A percentile compares a stretch with the other conserved stretches of the same genome.
Evolutionary conservation across 2,329 filamentous ascomycete genomes (phyloP).

Genomic region (Pseudopithomyces maydicus): DNA sequence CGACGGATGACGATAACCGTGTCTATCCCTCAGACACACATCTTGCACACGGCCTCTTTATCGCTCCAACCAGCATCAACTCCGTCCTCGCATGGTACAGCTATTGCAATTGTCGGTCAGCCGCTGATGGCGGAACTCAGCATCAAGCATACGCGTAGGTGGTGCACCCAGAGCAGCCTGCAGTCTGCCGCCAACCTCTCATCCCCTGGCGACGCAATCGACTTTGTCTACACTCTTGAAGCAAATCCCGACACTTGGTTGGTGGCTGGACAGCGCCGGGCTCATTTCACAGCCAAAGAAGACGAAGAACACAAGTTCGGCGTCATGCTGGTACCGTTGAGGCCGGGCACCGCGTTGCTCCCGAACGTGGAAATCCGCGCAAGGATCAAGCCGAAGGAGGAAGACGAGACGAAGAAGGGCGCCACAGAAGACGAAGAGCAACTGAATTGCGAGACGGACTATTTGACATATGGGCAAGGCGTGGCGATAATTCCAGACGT

Average conservation of each 20-base stretch:
- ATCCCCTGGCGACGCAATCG: conserved; percentile 56
- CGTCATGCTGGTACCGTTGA: conserved; percentile 78
- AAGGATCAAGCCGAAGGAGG: conserved; percentile 52
- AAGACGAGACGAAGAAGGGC: conserved; percentile 28
- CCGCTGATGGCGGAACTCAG: conserved; percentile 66
- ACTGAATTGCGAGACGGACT: conserved; percentile 76
- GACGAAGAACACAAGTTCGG: conserved; percentile 61
- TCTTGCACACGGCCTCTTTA: conserved; percentile 81
- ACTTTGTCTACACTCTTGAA: conserved; percentile 84
- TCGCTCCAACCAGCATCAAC: conserved; percentile 52
- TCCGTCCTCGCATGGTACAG: conserved; percentile 29
- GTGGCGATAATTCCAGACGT: conserved; percentile 76
- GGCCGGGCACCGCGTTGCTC: conserved; percentile 76
- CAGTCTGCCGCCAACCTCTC: conserved; percentile 32
- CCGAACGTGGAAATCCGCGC: conserved; percentile 77
- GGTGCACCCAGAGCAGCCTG: conserved; percentile 46
- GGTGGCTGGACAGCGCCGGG: conserved; percentile 78
- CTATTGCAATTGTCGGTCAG: conserved; percentile 64
- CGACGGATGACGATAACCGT: conserved; percentile 84
- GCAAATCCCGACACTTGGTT: conserved; percentile 80
- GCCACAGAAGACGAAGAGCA: conserved; percentile 21
- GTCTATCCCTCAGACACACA: conserved; percentile 80
- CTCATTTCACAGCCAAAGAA: conserved; percentile 68
- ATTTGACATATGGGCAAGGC: conserved; percentile 76
- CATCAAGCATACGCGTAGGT: conserved; percentile 61